phyloP scores from a whole-genome alignment of 108 stramenopile genomes.

The Nannochloropsis gaditana region DNA sequence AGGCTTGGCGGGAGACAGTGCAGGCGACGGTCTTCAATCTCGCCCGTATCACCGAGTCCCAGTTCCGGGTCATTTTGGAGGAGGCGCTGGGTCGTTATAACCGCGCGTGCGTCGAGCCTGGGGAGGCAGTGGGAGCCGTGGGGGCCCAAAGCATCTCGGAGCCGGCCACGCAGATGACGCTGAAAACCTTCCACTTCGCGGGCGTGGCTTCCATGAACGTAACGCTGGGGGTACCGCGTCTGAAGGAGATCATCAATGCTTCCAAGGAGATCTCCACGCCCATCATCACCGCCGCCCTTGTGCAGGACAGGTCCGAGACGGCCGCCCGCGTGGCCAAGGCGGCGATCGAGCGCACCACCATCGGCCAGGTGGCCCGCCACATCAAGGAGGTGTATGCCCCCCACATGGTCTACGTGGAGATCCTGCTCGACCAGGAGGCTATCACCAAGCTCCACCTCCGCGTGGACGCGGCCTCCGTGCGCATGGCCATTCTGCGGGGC shows the following conservation, averaged over 20 bases:
- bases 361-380: conserved; percentile 76
- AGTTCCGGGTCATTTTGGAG: conserved; percentile 64
- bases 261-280: conserved; percentile 96
- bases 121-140: conserved; percentile 89
- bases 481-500: not conserved
- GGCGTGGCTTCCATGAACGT: conserved; percentile 99
- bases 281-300: conserved; percentile 89
- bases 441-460: conserved; percentile 83
- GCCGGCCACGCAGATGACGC: conserved; percentile 75
- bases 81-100: conserved; percentile 71
- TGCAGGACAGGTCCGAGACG: conserved; percentile 65
- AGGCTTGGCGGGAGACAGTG: not conserved
- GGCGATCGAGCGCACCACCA: conserved; percentile 90
- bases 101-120: conserved; percentile 70
- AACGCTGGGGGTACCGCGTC: conserved; percentile 93
- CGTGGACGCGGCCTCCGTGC: conserved; percentile 64
- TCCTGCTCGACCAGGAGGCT: conserved; percentile 81
- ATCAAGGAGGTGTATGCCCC: conserved; percentile 90
- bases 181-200: conserved; percentile 93
- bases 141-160: conserved; percentile 94
- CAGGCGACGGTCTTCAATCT: conserved; percentile 23
- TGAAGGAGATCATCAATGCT: conserved; percentile 99
- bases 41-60: conserved; percentile 62
- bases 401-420: conserved; percentile 64
- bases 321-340: conserved; percentile 88